Percentiles rank a stretch among this genome's conserved stretches.
These are phyloP conservation scores for Laetiporus sulphureus DNA, from an alignment of 1,284 basidiomycete species.

Conservation along the genomic window DNA sequence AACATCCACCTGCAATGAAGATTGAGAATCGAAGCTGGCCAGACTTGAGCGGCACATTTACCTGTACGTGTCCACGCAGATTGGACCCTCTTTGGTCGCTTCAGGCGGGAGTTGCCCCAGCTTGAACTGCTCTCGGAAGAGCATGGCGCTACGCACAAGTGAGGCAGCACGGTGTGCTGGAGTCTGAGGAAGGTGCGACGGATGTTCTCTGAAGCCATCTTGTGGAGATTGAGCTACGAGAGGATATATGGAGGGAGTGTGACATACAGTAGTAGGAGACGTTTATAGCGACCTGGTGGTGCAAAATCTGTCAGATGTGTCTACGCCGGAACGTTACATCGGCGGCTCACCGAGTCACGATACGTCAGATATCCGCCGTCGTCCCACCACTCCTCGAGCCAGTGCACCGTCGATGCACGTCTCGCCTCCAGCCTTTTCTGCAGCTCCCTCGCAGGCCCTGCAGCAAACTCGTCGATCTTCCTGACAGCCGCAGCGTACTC, in stretches of 20 bases:
- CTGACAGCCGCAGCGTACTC: slow-evolving; percentile 47
- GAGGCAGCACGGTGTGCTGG: slow-evolving; percentile 70
- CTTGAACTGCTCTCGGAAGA: slow-evolving; percentile 65
- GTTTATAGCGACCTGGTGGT: slow-evolving; percentile 64
- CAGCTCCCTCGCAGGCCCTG: slow-evolving; percentile 43
- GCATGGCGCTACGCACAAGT: slow-evolving; percentile 61
- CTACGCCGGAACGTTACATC: not conserved
- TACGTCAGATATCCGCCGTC: slow-evolving; percentile 65
- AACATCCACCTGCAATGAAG: slow-evolving; percentile 92
- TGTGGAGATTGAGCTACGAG: not conserved
- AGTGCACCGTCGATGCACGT: slow-evolving; percentile 48
- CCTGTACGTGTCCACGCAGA: slow-evolving; percentile 90
- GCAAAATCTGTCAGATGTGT: not conserved
- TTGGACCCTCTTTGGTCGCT: slow-evolving; percentile 61
- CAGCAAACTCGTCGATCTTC: slow-evolving; percentile 59
- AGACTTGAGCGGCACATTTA: slow-evolving; percentile 23
- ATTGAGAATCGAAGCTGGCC: not conserved
- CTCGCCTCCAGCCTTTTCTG: slow-evolving; percentile 51
- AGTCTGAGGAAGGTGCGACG: slow-evolving; percentile 48
- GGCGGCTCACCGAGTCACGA: slow-evolving; percentile 63
- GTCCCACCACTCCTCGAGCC: slow-evolving; percentile 85
- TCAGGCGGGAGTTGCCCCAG: slow-evolving; percentile 68
- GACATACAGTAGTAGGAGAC: slow-evolving; percentile 74
- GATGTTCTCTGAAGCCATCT: slow-evolving; percentile 75
- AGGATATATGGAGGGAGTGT: not conserved